Evolutionary conservation across 179 eudicot species (phyloP).

Genomic region (Beta corolliflora): DNA sequence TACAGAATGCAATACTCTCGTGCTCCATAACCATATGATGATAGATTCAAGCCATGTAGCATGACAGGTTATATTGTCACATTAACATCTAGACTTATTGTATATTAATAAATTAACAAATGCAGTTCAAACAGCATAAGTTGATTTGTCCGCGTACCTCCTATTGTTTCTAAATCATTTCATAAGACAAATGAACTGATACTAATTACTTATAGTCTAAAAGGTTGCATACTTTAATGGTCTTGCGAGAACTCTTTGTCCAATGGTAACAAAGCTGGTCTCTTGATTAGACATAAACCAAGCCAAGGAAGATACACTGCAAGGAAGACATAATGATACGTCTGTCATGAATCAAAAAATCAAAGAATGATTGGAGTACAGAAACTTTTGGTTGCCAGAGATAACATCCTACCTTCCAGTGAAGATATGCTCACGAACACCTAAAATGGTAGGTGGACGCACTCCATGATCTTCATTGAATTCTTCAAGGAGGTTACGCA

Average conservation of each 20-base stretch:
- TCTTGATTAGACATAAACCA: slow-evolving; percentile 99
- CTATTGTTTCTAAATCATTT: not conserved
- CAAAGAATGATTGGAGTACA: not conserved
- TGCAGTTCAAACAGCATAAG: not conserved
- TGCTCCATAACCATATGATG: not conserved
- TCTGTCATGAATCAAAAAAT: slow-evolving; percentile 23
- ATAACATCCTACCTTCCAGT: slow-evolving; percentile 70
- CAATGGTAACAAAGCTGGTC: slow-evolving; percentile 93
- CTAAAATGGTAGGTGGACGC: slow-evolving; percentile 88
- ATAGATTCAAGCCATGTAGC: not conserved
- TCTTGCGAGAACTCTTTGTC: slow-evolving; percentile 96
- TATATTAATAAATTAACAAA: slow-evolving; percentile 8
- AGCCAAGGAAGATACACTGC: slow-evolving; percentile 98
- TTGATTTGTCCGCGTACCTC: not conserved
- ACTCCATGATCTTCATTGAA: slow-evolving; percentile 97
- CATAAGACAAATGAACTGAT: not conserved
- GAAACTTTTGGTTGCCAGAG: slow-evolving; percentile 6
- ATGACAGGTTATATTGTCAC: slow-evolving; percentile 1
- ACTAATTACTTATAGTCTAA: slow-evolving; percentile 1
- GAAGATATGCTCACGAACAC: slow-evolving; percentile 94
- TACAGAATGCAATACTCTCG: not conserved
- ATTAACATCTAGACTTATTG: not conserved
- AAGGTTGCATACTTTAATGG: slow-evolving; percentile 75
- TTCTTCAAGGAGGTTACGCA: slow-evolving; percentile 98
- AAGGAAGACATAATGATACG: slow-evolving; percentile 27